Evolutionary conservation across 2,329 filamentous ascomycete genomes (phyloP), one percentile per base, ranked within the genome.

Genomic region (Pseudocercospora crystallina): DNA sequence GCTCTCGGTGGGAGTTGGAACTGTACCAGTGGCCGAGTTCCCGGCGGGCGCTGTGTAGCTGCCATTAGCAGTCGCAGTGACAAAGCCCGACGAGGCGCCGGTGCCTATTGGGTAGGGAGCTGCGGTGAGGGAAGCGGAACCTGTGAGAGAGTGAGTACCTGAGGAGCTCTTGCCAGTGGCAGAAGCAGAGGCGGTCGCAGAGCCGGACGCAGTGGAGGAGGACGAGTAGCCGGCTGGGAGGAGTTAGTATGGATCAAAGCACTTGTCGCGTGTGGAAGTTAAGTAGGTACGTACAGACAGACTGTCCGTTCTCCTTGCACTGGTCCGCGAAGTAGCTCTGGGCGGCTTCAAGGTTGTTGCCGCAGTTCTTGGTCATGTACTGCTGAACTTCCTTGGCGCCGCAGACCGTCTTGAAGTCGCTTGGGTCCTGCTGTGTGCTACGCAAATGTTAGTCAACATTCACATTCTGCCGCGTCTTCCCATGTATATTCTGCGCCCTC

Each of bases 361-460:
- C 64, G 53, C 68, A 71, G 35, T 66, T 61, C 35, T 57, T 56
- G 56, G 41, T 49, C 36, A 69, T 54, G 54, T 60, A 60, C 14
- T 55, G 43, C 46, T 61, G 54, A 47, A 68, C 64, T 26, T 61
- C 55, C 13, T 53, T 56, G 11, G 64, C 61, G 49, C 48, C 49
- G 60, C 68, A 71, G 55, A 71, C 61, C 33, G 52, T 51, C 51
- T 65, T 59, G 47, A 69, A 56, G 48, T 67, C 61, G 36, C 56
- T 51, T 10, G 68, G 67, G 43, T 69, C 59, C n/a, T 51, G 49
- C 43, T 66, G 62, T 10, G 61, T 65, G 63, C 65, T 69, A 49
- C 29, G 11, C 8, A 14, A 8, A 20, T 52, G 45, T 49, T 36
- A 51, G 43, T 33, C 14, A 5, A 13, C 3, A 30, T 12, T 35